These are phyloP conservation scores for Apiospora hydei DNA, from an alignment of 2,329 filamentous ascomycete species.

Conservation along the genomic window DNA sequence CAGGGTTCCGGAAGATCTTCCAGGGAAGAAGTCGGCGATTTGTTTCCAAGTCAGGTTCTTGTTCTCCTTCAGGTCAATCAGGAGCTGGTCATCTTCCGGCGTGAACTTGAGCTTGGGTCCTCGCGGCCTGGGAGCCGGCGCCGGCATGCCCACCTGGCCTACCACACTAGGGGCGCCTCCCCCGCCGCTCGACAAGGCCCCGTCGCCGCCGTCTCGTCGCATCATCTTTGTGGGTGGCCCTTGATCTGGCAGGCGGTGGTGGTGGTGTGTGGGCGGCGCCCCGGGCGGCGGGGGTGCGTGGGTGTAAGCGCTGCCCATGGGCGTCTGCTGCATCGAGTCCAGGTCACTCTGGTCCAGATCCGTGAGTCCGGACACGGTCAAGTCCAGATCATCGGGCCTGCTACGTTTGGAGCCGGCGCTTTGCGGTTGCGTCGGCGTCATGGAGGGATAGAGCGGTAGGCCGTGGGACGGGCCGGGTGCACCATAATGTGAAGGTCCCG, in stretches of 20 bases:
- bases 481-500: conserved; percentile 62
- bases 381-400: conserved; percentile 65
- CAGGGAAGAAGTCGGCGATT: conserved; percentile 95
- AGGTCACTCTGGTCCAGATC: conserved; percentile 64
- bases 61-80: conserved; percentile 92
- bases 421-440: conserved; percentile 48
- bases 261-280: conserved; percentile 72
- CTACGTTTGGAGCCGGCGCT: conserved; percentile 56
- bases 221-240: conserved; percentile 73
- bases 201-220: conserved; percentile 60
- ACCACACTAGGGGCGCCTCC: conserved; percentile 82
- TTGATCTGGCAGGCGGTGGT: conserved; percentile 80
- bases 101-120: conserved; percentile 95
- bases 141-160: conserved; percentile 85
- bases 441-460: conserved; percentile 60
- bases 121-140: conserved; percentile 79
- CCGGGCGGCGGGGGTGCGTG: conserved; percentile 46
- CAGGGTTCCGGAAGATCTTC: conserved; percentile 85
- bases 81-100: conserved; percentile 84
- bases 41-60: conserved; percentile 97
- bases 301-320: conserved; percentile 60
- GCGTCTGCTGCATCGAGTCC: conserved; percentile 60
- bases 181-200: conserved; percentile 49
- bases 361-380: conserved; percentile 57
- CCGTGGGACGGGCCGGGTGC: conserved; percentile 52